Percentiles rank a stretch among this genome's conserved stretches.
Evolutionary conservation across 2,329 filamentous ascomycete species (phyloP).

Genomic region (Aspergillus aculeatinus): DNA sequence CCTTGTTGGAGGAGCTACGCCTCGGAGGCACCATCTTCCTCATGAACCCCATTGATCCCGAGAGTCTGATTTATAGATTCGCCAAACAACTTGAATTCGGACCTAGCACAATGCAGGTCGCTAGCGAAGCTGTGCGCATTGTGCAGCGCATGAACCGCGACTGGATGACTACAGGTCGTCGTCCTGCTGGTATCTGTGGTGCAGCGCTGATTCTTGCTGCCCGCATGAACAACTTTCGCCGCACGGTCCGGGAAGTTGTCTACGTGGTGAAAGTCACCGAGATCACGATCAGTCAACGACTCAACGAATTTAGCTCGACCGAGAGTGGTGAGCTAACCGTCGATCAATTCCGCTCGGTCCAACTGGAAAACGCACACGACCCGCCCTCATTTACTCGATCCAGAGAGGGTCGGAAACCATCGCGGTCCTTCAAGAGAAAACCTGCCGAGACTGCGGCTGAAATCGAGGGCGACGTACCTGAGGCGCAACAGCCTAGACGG

Average conservation of each 20-base stretch:
- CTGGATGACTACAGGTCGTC: slow-evolving; percentile 94
- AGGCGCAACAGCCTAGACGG: slow-evolving; percentile 38
- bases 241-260: slow-evolving; percentile 91
- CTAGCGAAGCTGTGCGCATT: slow-evolving; percentile 81
- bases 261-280: slow-evolving; percentile 97
- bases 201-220: slow-evolving; percentile 92
- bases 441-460: slow-evolving; percentile 40
- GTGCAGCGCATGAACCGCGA: slow-evolving; percentile 92
- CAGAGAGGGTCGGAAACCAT: slow-evolving; percentile 60
- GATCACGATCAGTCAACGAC: slow-evolving; percentile 83
- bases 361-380: slow-evolving; percentile 67
- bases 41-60: slow-evolving; percentile 75
- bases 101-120: slow-evolving; percentile 75
- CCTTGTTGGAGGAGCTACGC: slow-evolving; percentile 63
- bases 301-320: slow-evolving; percentile 88
- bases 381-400: slow-evolving; percentile 71
- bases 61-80: slow-evolving; percentile 89
- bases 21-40: slow-evolving; percentile 60
- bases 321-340: slow-evolving; percentile 82
- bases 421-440: slow-evolving; percentile 36
- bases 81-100: slow-evolving; percentile 90
- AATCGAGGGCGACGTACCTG: slow-evolving; percentile 48
- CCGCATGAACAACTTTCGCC: slow-evolving; percentile 96
- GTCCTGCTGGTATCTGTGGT: slow-evolving; percentile 90
- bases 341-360: slow-evolving; percentile 67